A percentile compares a stretch with the other conserved stretches of the same genome.
Conservation (phyloP, 768 basidiomycete species). For the Megacollybia marginata region DNA sequence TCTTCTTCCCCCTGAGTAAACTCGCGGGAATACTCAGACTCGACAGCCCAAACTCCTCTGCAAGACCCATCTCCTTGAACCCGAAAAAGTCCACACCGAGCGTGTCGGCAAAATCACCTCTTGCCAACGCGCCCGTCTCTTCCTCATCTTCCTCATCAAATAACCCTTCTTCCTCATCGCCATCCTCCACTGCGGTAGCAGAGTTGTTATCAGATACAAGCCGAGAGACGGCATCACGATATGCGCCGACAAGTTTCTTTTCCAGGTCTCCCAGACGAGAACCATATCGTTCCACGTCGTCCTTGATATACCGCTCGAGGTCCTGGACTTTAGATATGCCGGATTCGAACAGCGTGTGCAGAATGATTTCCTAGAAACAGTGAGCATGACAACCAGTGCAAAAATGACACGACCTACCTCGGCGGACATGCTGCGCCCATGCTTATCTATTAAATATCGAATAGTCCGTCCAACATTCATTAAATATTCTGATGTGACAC, state of each 20-base stretch:
- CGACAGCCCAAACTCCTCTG: constrained; percentile 73
- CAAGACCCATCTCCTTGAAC: constrained; percentile 80
- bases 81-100: constrained; percentile 94
- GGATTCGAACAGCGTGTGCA: constrained; percentile 87
- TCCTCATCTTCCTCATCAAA: constrained; percentile 44
- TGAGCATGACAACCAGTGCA: background rate
- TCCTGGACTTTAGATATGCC: constrained; percentile 73
- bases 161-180: constrained; percentile 43
- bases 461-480: constrained; percentile 84
- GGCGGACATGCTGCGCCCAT: constrained; percentile 69
- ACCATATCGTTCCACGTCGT: constrained; percentile 83
- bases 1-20: constrained; percentile 60
- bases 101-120: constrained; percentile 81
- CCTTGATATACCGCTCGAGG: constrained; percentile 81
- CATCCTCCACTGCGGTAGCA: constrained; percentile 32
- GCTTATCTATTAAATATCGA: constrained; percentile 74
- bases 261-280: constrained; percentile 69
- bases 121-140: constrained; percentile 36
- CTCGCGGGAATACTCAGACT: constrained; percentile 73
- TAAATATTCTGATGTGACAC: constrained; percentile 76
- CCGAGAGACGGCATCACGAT: constrained; percentile 68
- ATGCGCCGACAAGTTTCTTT: constrained; percentile 79
- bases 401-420: constrained; percentile 48
- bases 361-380: constrained; percentile 74
- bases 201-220: background rate